Conservation (phyloP, 352 stramenopile genomes). For the Globisporangium camurandrum region DNA sequence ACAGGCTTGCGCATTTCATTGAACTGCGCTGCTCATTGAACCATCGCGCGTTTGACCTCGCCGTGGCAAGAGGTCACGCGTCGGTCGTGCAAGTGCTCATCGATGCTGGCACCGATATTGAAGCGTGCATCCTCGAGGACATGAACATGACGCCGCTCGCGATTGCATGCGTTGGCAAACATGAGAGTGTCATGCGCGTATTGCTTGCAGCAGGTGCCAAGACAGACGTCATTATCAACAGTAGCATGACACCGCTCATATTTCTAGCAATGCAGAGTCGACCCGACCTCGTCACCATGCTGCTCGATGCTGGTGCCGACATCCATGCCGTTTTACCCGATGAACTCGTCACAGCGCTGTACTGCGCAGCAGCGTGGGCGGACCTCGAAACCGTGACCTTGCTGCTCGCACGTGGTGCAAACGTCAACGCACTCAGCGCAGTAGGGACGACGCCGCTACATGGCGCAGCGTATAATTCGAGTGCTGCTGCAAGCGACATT, state of each 20-base stretch:
- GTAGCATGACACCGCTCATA: neutral
- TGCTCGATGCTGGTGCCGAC: neutral
- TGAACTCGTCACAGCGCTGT: neutral
- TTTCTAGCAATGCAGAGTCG: neutral
- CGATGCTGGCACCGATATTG: no score
- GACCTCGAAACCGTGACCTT: neutral
- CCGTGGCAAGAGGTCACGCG: neutral
- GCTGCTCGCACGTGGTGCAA: neutral
- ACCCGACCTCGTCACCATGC: neutral
- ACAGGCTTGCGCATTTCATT: neutral
- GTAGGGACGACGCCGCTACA: neutral
- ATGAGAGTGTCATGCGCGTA: neutral
- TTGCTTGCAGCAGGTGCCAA: neutral
- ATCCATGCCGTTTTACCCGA: neutral
- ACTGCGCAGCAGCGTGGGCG: neutral
- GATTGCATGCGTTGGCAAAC: neutral
- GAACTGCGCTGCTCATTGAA: neutral
- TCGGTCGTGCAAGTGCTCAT: no score
- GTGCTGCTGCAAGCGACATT: neutral
- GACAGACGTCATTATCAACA: neutral
- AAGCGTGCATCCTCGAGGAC: neutral
- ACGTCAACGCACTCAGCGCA: neutral
- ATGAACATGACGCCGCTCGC: neutral
- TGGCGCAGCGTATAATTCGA: neutral
- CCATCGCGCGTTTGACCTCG: neutral